phyloP scores from a whole-genome alignment of 1,284 basidiomycete species.

The Neolentinus lepideus region DNA sequence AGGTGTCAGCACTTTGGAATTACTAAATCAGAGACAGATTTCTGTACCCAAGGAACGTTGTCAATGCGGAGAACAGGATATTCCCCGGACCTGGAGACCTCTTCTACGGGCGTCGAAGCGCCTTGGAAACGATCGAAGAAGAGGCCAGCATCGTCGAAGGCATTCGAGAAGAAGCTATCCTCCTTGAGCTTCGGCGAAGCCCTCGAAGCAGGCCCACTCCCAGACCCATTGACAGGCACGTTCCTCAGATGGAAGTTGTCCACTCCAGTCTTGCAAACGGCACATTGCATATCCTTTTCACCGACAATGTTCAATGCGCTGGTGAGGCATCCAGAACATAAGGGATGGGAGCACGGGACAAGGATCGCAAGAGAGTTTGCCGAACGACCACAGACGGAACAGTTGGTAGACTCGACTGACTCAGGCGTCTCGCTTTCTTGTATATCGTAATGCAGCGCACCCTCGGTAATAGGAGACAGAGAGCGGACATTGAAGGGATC shows the following conservation, averaged over 20 bases:
- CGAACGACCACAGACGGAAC: constrained; percentile 44
- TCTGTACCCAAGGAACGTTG: constrained; percentile 78
- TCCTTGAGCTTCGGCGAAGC: not conserved
- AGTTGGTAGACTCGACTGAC: constrained; percentile 17
- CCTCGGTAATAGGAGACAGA: constrained; percentile 18
- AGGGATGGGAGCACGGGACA: constrained; percentile 62
- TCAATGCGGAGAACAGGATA: constrained; percentile 69
- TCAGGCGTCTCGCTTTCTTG: constrained; percentile 2
- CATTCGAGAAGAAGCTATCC: constrained; percentile 12
- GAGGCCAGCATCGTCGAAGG: constrained; percentile 11
- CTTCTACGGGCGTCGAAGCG: constrained; percentile 22
- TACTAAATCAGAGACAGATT: constrained; percentile 2
- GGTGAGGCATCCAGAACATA: constrained; percentile 74
- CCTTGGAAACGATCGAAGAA: constrained; percentile 22
- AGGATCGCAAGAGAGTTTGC: constrained; percentile 52
- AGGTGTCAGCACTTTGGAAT: constrained; percentile 5
- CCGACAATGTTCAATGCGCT: constrained; percentile 79
- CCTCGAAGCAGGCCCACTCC: not conserved
- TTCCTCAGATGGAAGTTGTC: constrained; percentile 54
- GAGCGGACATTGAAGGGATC: constrained; percentile 24
- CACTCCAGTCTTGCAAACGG: constrained; percentile 63
- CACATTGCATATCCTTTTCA: constrained; percentile 78
- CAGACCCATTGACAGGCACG: not conserved
- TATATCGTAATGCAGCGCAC: constrained; percentile 4
- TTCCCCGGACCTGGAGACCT: constrained; percentile 19